These are phyloP conservation scores for Aspergillus calidoustus DNA, from an alignment of 2,329 filamentous ascomycete species.

Conservation along the genomic window DNA sequence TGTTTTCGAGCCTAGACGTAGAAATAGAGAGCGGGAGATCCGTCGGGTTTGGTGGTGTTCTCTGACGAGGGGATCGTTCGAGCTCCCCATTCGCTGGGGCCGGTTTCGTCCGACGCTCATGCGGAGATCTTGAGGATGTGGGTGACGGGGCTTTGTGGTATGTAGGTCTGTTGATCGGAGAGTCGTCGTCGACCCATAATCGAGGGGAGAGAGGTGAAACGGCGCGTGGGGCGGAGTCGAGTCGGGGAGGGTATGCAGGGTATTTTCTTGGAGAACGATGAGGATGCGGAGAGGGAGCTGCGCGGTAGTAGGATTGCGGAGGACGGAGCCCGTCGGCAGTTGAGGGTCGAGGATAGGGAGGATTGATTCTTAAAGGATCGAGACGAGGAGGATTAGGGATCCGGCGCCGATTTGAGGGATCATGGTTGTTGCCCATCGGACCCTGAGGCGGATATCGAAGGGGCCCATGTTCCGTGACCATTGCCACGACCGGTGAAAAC, in stretches of 20 bases:
- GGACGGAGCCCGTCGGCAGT: constrained; percentile 23
- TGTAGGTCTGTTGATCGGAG: constrained; percentile 21
- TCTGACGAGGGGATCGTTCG: constrained; percentile 33
- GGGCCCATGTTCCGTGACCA: constrained; percentile 50
- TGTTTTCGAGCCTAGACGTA: constrained; percentile 37
- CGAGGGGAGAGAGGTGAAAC: constrained; percentile 27
- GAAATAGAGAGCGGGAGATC: constrained; percentile 44
- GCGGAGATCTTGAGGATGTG: constrained; percentile 27
- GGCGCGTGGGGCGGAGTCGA: constrained; percentile 25
- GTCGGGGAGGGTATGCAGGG: constrained; percentile 19
- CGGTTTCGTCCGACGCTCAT: constrained; percentile 24
- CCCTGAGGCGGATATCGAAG: constrained; percentile 37
- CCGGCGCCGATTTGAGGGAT: constrained; percentile 36
- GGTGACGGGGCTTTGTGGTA: constrained; percentile 29
- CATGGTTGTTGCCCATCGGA: constrained; percentile 37
- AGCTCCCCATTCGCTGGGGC: constrained; percentile 28
- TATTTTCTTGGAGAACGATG: constrained; percentile 25
- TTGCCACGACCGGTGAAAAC: constrained; percentile 43
- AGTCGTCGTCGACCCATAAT: constrained; percentile 15
- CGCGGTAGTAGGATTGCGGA: constrained; percentile 30
- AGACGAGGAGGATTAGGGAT: constrained; percentile 35
- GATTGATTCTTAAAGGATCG: constrained; percentile 36
- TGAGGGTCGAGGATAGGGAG: constrained; percentile 31
- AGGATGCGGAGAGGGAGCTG: constrained; percentile 22
- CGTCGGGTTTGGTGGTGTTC: constrained; percentile 31